Evolutionary conservation across 1,284 basidiomycete species (phyloP).

Genomic region (Veloboletus limbatus): DNA sequence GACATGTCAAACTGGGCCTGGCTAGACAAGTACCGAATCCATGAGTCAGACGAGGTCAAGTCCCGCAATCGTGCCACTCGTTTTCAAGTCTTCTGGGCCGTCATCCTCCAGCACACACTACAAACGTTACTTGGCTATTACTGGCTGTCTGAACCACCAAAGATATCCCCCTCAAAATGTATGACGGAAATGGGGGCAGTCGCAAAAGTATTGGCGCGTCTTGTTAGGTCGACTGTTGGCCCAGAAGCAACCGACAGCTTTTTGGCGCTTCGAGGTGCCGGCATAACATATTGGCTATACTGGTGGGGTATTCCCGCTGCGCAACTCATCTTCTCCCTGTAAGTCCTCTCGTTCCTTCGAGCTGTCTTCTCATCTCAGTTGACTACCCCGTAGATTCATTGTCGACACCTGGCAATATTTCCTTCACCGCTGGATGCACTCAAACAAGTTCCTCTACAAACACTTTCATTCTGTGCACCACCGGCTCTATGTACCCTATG

Average conservation of each 20-base stretch:
- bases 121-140: conserved; percentile 78
- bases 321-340: conserved; percentile 86
- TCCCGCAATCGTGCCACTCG: conserved; percentile 76
- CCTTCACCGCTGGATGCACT: conserved; percentile 90
- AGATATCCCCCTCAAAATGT: conserved; percentile 41
- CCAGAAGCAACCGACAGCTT: conserved; percentile 31
- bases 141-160: conserved; percentile 57
- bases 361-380: conserved; percentile 3
- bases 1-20: conserved; percentile 75
- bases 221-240: conserved; percentile 45
- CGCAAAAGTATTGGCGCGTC: conserved; percentile 39
- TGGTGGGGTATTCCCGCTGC: conserved; percentile 90
- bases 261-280: conserved; percentile 46
- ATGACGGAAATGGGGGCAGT: conserved; percentile 44
- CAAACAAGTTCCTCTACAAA: conserved; percentile 88
- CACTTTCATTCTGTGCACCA: conserved; percentile 96
- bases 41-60: conserved; percentile 82
- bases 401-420: conserved; percentile 99
- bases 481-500: conserved; percentile 94
- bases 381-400: conserved; percentile 63
- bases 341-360: conserved; percentile 37
- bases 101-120: conserved; percentile 81
- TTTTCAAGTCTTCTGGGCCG: conserved; percentile 71
- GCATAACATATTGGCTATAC: conserved; percentile 70
- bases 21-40: conserved; percentile 85